Conservation (phyloP, 225 moss, liverwort and hornwort species). For the Sphagnum contortum region DNA sequence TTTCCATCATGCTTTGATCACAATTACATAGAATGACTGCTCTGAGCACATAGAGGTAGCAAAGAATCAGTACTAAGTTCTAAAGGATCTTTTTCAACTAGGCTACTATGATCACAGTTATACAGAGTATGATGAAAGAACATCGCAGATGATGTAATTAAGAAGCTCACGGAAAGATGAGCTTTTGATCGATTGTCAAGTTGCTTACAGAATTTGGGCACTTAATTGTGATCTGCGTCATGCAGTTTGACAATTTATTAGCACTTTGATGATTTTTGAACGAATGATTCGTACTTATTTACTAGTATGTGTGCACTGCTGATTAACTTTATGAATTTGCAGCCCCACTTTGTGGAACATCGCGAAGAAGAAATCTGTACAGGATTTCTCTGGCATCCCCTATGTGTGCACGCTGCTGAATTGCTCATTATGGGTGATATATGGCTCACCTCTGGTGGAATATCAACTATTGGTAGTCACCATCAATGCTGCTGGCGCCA, state of each 20-base stretch:
- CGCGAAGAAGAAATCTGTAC: conserved; percentile 28
- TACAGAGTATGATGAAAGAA: no score
- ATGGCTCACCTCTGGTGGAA: conserved; percentile 32
- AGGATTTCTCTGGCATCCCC: conserved; percentile 29
- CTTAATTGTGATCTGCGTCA: no score
- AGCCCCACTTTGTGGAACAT: conserved; percentile 50
- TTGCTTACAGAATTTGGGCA: no score
- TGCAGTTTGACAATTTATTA: not conserved
- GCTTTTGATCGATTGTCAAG: not conserved
- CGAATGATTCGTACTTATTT: not conserved
- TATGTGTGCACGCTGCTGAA: conserved; percentile 42
- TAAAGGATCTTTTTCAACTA: not conserved
- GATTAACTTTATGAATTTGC: not conserved
- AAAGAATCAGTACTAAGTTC: not conserved
- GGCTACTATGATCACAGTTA: no score
- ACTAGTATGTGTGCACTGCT: not conserved
- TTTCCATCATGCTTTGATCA: no score
- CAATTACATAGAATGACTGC: no score
- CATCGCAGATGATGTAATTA: no score
- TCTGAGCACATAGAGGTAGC: no score
- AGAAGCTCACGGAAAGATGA: not conserved
- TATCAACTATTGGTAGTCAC: conserved; percentile 33
- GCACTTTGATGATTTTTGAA: not conserved
- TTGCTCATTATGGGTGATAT: conserved; percentile 36
- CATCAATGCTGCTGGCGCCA: conserved; percentile 25